These are phyloP conservation scores for Pseudozyma sp. DNA, from an alignment of 1,284 basidiomycete species.

Conservation along the genomic window DNA sequence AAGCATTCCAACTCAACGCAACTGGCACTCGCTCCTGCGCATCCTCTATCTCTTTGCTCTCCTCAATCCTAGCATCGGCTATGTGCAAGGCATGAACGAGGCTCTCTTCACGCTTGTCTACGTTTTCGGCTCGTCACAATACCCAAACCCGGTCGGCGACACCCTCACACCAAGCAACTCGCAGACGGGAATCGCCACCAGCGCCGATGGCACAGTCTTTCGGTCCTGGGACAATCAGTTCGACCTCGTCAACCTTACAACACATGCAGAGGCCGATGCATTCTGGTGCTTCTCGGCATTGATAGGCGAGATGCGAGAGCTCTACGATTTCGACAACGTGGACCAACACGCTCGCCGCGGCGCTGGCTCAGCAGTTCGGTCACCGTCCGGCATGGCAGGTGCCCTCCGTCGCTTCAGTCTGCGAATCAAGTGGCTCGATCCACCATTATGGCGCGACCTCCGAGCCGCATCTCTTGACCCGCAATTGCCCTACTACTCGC, in stretches of 20 bases:
- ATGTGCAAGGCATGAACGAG: constrained; percentile 67
- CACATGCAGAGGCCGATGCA: constrained; percentile 63
- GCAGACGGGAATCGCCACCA: constrained; percentile 10
- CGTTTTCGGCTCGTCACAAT: constrained; percentile 48
- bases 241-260: constrained; percentile 29
- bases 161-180: constrained; percentile 23
- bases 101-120: constrained; percentile 62
- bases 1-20: constrained; percentile 30
- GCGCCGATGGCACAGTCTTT: background rate
- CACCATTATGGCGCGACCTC: constrained; percentile 53
- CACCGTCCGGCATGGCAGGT: constrained; percentile 53
- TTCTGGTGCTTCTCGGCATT: constrained; percentile 68
- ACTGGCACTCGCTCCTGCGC: constrained; percentile 65
- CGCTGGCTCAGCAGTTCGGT: constrained; percentile 11
- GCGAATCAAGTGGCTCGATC: constrained; percentile 56
- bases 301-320: constrained; percentile 63
- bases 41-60: constrained; percentile 65
- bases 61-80: constrained; percentile 65
- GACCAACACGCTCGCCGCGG: constrained; percentile 40
- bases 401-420: constrained; percentile 56
- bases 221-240: constrained; percentile 25
- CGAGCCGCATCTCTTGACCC: constrained; percentile 56
- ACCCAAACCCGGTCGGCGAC: constrained; percentile 5
- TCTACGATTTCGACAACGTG: constrained; percentile 64
- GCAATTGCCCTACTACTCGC: constrained; percentile 63